Evolutionary conservation across 371 early-diverging fungal genomes (phyloP), one percentile per base, ranked within the genome.

Genomic region (Saksenaea oblongispora): DNA sequence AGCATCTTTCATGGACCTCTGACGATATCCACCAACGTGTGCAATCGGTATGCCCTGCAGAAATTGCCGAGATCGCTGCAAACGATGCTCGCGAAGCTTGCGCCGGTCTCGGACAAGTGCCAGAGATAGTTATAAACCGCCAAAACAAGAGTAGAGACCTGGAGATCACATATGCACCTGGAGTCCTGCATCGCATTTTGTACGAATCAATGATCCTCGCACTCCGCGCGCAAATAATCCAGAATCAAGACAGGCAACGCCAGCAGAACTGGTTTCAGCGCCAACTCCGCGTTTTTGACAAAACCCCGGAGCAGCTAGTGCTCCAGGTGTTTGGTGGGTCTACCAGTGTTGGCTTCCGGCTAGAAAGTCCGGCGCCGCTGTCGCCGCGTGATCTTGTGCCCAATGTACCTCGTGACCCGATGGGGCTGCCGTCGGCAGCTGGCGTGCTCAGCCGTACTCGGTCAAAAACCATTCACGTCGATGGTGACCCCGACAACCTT

Each of bases 151-250:
- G 36, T 42, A 58, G 36, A 15, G 47, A 62, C 3, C 68, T 83
- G 10, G 74, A 84, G 5, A 78, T 89, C 24, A 83, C 82, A 5
- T 87, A 85, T 64, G 79, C 89, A 26, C 88, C 87, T 4, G 83
- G 80, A 47, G 72, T 87, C 51, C 73, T 92, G 34, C 85, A 90
- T 68, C 81, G 89, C 61, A 82, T 90, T 58, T 71, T 91, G 35
- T 90, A 84, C 61, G 89, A 90, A 69, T 79, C 89, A 13, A 75
- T 84, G 54, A 76, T 86, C 39, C 74, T 88, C 36, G 83, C 90
- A 0, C 66, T 91, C 58, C 71, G 70, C 10, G 71, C 80, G 1
- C 77, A 84, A 39, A 70, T 81, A 55, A 72, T 87, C 62, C 80
- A 83, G 11, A 77, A 84, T 39, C 86, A 87, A 44, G 80, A 80